Evolutionary conservation across 495 filamentous ascomycete species (phyloP).

Genomic region (Trichoderma virens): DNA sequence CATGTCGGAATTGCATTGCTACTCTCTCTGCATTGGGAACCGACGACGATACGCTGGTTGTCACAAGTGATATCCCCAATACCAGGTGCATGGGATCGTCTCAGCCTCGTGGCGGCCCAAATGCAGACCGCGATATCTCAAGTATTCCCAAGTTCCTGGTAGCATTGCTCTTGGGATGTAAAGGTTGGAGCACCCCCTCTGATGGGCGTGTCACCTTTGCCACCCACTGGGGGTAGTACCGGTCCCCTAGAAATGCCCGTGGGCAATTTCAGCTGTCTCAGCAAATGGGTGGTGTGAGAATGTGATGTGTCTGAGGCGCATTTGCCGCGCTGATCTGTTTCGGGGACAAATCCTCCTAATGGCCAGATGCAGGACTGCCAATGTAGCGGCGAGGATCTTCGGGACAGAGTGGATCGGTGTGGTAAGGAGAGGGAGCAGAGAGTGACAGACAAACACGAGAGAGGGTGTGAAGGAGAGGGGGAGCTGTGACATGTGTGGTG

Average conservation of each 20-base stretch:
- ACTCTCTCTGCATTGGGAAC: neutral
- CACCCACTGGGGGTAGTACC: neutral
- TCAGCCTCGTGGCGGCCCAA: neutral
- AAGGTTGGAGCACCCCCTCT: neutral
- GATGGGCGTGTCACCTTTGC: neutral
- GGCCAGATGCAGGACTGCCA: neutral
- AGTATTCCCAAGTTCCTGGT: neutral
- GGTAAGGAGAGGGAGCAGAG: neutral
- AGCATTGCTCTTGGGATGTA: neutral
- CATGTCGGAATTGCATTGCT: no score
- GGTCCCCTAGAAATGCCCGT: neutral
- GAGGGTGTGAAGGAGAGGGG: neutral
- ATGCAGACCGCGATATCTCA: neutral
- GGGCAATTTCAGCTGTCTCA: neutral
- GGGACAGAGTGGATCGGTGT: neutral
- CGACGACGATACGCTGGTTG: neutral
- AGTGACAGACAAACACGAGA: neutral
- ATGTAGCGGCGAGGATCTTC: neutral
- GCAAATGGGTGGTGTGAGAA: neutral
- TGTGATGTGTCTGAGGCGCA: conserved; percentile 6
- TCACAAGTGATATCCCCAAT: neutral
- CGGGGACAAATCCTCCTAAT: neutral
- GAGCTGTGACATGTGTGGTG: neutral
- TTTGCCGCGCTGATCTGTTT: neutral
- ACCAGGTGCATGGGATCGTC: neutral